Evolutionary conservation across 257 asterid species (phyloP), one percentile per base, ranked within the genome.

Genomic region (Ilex asprella): DNA sequence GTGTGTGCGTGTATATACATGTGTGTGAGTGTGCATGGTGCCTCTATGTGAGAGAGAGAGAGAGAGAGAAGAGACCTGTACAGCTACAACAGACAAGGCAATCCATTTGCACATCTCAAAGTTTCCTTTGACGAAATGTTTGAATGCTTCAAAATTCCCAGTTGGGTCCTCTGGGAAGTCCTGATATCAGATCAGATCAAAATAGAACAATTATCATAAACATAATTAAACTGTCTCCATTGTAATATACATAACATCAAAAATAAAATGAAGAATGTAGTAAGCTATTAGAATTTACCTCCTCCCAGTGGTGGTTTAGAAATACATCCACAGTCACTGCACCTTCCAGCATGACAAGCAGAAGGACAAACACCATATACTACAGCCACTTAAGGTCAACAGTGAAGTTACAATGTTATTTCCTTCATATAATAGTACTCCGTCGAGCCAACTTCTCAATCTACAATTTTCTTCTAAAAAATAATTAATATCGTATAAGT

Each of bases 161-260:
- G 97, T 78, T 65, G 80, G 70, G 64, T 92, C 99, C 66, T 70
- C 70, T 0, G 97, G 99, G 68, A 92, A 89, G 83, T 89, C 95
- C 97, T 89, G 83, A 76, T 60, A 70, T 58, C 61, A 59, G 50
- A 54, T 46, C 30, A 41, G 56, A 39, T 58, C 6, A 31, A 57
- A 57, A 46, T 47, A 27, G 39, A 41, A 62, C 49, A 68, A 60
- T 59, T 57, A 10, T 14, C 29, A 31, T 56, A 50, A 31, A 31
- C 32, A 41, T 49, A 60, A 64, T n/a, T 50, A 21, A 21, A 21
- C 27, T 39, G 39, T 39, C 14, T 62, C 3, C 30, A 8, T 58
- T 58, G 39, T 10, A 31, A 21, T 6, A 46, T 41, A 39, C 13
- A 55, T 31, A 30, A 39, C 50, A 47, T 10, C 39, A 10, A 47